Evolutionary conservation across 192 early-diverging fungal species (phyloP).

Genomic region (Backusella morwellensis): DNA sequence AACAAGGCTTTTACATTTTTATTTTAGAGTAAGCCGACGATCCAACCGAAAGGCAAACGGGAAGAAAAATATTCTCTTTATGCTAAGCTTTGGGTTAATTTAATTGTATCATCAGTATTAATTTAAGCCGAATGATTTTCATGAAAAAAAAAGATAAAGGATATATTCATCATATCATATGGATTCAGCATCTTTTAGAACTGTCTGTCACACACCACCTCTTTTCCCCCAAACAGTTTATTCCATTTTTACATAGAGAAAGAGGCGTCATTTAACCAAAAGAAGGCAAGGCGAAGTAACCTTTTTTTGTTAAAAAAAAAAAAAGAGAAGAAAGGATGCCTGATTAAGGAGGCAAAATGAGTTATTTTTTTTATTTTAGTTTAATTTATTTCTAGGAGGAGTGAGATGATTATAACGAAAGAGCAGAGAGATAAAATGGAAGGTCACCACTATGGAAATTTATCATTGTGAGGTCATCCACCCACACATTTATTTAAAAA

Average conservation of each 20-base stretch:
- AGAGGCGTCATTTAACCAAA: neutral
- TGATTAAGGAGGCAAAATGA: neutral
- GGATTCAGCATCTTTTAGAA: neutral
- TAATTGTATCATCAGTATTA: neutral
- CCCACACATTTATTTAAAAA: neutral
- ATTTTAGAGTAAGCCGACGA: neutral
- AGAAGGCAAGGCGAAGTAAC: neutral
- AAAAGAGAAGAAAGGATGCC: neutral
- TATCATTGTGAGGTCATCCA: slow-evolving; percentile 4
- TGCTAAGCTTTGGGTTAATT: neutral
- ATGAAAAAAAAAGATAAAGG: neutral
- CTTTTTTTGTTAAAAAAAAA: neutral
- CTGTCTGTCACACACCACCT: neutral
- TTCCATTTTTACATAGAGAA: neutral
- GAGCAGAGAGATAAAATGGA: neutral
- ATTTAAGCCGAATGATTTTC: neutral
- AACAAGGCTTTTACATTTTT: neutral
- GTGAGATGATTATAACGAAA: no score
- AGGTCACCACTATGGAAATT: neutral
- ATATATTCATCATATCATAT: neutral
- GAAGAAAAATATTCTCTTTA: neutral
- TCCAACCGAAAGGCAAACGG: neutral
- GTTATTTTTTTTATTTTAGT: slow-evolving; percentile 1
- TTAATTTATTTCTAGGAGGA: neutral
- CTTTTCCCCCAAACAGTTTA: neutral